A percentile compares a stretch with the other conserved stretches of the same genome.
phyloP scores from a whole-genome alignment of 352 stramenopile species.

The Pythium dissimile region DNA sequence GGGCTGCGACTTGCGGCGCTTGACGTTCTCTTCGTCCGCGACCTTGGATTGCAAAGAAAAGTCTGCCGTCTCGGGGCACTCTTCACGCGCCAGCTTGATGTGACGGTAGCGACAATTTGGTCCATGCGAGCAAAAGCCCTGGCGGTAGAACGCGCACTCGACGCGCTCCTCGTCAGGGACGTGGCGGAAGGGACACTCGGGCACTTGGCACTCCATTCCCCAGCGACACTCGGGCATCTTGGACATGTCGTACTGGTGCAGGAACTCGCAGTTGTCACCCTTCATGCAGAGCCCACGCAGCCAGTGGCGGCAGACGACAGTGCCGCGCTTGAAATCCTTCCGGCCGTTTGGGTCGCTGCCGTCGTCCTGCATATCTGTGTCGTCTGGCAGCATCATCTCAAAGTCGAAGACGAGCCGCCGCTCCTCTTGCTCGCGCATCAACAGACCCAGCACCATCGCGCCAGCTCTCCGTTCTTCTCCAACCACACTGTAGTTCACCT shows the following conservation, averaged over 20 bases:
- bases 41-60: constrained; percentile 93
- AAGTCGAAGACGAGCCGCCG: constrained; percentile 80
- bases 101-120: constrained; percentile 95
- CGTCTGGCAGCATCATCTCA: constrained; percentile 66
- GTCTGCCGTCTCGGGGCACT: constrained; percentile 92
- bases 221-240: constrained; percentile 98
- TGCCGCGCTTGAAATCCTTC: constrained; percentile 91
- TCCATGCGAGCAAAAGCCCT: constrained; percentile 97
- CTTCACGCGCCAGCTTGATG: constrained; percentile 90
- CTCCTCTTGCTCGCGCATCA: constrained; percentile 81
- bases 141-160: constrained; percentile 97
- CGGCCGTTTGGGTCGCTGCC: constrained; percentile 40
- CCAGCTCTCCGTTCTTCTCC: not conserved
- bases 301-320: constrained; percentile 97
- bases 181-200: constrained; percentile 96
- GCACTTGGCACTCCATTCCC: constrained; percentile 96
- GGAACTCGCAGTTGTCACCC: constrained; percentile 95
- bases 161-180: constrained; percentile 95
- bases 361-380: constrained; percentile 55
- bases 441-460: constrained; percentile 69
- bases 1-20: constrained; percentile 81
- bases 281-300: constrained; percentile 98
- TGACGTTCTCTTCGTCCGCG: constrained; percentile 88
- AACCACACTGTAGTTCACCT: too few relatives aligned
- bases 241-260: constrained; percentile 95